Evolutionary conservation across 2,329 filamentous ascomycete genomes (phyloP).

Genomic region (Lachnellula occidentalis): DNA sequence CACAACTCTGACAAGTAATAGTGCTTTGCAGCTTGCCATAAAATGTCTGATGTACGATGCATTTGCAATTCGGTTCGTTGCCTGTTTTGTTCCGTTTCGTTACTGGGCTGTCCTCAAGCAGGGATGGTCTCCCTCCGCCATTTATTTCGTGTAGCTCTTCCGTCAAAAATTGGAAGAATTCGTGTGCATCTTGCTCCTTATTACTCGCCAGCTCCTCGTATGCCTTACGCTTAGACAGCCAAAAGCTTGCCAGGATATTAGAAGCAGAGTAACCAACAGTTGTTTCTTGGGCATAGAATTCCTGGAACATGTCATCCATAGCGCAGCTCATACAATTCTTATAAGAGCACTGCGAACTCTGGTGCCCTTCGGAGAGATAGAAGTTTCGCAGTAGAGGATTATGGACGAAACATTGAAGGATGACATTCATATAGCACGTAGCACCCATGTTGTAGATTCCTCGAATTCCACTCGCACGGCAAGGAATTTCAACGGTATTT

Average conservation of each 20-base stretch:
- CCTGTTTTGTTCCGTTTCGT: constrained; percentile 22
- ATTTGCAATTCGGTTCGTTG: constrained; percentile 55
- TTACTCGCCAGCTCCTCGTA: constrained; percentile 79
- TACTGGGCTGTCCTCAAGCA: constrained; percentile 19
- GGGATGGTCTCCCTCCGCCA: constrained; percentile 42
- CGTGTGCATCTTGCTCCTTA: constrained; percentile 93
- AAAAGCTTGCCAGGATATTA: constrained; percentile 82
- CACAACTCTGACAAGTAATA: constrained; percentile 84
- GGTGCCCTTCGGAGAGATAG: constrained; percentile 87
- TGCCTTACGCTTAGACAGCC: constrained; percentile 73
- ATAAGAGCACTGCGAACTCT: constrained; percentile 63
- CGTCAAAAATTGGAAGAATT: constrained; percentile 93
- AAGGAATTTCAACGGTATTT: constrained; percentile 76
- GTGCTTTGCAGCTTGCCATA: constrained; percentile 88
- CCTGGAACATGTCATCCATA: constrained; percentile 69
- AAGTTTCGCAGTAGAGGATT: constrained; percentile 89
- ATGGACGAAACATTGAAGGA: constrained; percentile 87
- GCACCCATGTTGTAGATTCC: constrained; percentile 98
- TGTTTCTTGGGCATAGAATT: constrained; percentile 67
- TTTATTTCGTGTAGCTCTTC: constrained; percentile 86
- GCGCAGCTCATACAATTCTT: constrained; percentile 62
- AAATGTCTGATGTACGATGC: constrained; percentile 90
- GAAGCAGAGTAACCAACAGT: constrained; percentile 88
- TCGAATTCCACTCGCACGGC: constrained; percentile 79
- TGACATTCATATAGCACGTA: constrained; percentile 96